phyloP scores from a whole-genome alignment of 805 yeast genomes.

The Pichia exigua region DNA sequence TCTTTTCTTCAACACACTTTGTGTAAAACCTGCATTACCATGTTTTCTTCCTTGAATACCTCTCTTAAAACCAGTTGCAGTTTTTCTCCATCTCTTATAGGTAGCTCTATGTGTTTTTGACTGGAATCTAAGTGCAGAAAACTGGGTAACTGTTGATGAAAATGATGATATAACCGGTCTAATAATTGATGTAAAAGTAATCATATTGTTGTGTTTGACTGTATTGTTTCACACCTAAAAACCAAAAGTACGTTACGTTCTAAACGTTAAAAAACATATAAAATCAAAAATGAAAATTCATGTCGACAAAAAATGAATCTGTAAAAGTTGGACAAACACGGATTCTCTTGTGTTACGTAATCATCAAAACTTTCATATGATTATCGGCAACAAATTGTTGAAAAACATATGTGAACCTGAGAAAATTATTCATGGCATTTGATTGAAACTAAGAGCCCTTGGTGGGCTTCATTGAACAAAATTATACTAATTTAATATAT shows the following conservation, averaged over 20 bases:
- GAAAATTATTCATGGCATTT: no score
- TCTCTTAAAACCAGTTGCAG: slow-evolving; percentile 59
- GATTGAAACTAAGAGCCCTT: no score
- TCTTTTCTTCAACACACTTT: slow-evolving; percentile 48
- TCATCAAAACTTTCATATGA: no score
- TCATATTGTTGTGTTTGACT: neutral
- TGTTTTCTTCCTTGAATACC: slow-evolving; percentile 84
- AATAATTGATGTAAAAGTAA: slow-evolving; percentile 8
- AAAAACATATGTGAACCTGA: no score
- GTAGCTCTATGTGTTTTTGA: slow-evolving; percentile 83
- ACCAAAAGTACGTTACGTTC: neutral
- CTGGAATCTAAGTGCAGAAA: slow-evolving; percentile 14
- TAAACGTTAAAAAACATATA: neutral
- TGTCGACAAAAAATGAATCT: neutral
- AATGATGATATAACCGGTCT: slow-evolving; percentile 13
- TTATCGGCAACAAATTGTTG: no score
- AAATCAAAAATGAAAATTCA: neutral
- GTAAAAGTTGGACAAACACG: no score
- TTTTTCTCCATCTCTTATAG: slow-evolving; percentile 78
- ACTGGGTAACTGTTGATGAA: slow-evolving; percentile 17
- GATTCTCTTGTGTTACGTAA: no score
- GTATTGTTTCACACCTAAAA: neutral
- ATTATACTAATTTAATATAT: no score
- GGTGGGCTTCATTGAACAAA: no score
- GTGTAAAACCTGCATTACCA: slow-evolving; percentile 86